phyloP scores from a whole-genome alignment of 352 stramenopile species.

The Phytophthora litchii region DNA sequence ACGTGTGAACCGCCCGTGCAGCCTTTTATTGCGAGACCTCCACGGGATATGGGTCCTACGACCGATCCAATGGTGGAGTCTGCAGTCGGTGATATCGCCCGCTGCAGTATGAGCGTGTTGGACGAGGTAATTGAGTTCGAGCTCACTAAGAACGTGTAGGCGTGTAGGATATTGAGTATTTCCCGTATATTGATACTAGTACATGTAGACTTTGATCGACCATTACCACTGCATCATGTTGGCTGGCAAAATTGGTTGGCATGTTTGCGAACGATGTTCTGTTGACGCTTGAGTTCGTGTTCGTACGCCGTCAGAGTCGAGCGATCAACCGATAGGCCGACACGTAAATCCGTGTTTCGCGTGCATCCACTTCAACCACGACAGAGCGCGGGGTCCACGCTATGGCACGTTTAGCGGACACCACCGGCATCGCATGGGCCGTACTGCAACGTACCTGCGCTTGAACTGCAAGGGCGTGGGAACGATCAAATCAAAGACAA shows the following conservation, averaged over 20 bases:
- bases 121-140: constrained; percentile 54
- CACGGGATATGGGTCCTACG: constrained; percentile 6
- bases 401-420: constrained; percentile 18
- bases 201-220: constrained; percentile 31
- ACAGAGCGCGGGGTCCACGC: constrained; percentile 4
- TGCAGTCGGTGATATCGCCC: constrained; percentile 25
- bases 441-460: constrained; percentile 20
- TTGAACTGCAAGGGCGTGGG: constrained; percentile 31
- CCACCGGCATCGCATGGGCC: constrained; percentile 7
- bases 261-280: constrained; percentile 1
- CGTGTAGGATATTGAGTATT: constrained; percentile 30
- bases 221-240: neutral
- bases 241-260: neutral
- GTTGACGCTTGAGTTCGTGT: constrained; percentile 1
- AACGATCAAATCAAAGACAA: constrained; percentile 29
- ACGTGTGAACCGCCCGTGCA: constrained; percentile 15
- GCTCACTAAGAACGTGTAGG: constrained; percentile 42
- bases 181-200: constrained; percentile 36
- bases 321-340: constrained; percentile 14
- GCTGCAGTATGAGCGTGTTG: constrained; percentile 49
- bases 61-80: constrained; percentile 18
- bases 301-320: neutral
- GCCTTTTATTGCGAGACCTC: constrained; percentile 7
- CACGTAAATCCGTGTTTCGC: constrained; percentile 22
- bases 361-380: constrained; percentile 28